A percentile compares a stretch with the other conserved stretches of the same genome.
Conservation (phyloP, 192 early-diverging fungal genomes). For the Coemansia sp. region DNA sequence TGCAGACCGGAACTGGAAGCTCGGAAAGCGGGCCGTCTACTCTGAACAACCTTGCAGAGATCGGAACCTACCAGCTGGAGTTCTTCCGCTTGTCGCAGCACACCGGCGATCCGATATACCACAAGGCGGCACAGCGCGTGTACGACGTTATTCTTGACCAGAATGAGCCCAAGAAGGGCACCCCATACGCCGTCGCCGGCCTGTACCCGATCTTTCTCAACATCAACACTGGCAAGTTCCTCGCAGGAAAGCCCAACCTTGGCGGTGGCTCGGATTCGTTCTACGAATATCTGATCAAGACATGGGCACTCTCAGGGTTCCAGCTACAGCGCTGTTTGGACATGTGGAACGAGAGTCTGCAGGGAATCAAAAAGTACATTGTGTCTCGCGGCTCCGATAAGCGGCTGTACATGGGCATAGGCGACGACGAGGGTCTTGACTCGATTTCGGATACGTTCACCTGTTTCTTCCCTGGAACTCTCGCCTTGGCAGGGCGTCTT, state of each 20-base stretch:
- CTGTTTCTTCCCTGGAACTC: constrained; percentile 52
- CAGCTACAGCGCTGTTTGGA: constrained; percentile 49
- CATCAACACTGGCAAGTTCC: constrained; percentile 51
- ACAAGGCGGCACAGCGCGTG: constrained; percentile 72
- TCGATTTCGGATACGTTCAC: constrained; percentile 56
- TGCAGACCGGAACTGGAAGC: constrained; percentile 59
- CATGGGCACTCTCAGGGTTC: constrained; percentile 76
- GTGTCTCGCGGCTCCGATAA: constrained; percentile 46
- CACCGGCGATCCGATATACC: constrained; percentile 79
- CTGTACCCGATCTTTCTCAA: constrained; percentile 78
- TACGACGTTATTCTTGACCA: constrained; percentile 50
- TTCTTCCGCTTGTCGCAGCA: constrained; percentile 84
- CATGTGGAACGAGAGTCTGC: constrained; percentile 52
- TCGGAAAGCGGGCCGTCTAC: constrained; percentile 45
- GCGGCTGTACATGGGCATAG: constrained; percentile 53
- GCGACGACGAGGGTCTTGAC: constrained; percentile 50
- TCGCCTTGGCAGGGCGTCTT: constrained; percentile 49
- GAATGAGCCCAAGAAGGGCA: constrained; percentile 43
- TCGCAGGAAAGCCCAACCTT: constrained; percentile 66
- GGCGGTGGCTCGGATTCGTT: constrained; percentile 91
- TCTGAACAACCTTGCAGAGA: constrained; percentile 53
- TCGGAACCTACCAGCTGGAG: constrained; percentile 67
- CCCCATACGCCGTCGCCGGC: constrained; percentile 55
- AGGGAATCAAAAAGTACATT: constrained; percentile 48
- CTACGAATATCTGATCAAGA: constrained; percentile 95